A percentile compares a stretch with the other conserved stretches of the same genome.
These are phyloP conservation scores for Fraxinus americana DNA, from an alignment of 257 asterid genomes.

Conservation along the genomic window DNA sequence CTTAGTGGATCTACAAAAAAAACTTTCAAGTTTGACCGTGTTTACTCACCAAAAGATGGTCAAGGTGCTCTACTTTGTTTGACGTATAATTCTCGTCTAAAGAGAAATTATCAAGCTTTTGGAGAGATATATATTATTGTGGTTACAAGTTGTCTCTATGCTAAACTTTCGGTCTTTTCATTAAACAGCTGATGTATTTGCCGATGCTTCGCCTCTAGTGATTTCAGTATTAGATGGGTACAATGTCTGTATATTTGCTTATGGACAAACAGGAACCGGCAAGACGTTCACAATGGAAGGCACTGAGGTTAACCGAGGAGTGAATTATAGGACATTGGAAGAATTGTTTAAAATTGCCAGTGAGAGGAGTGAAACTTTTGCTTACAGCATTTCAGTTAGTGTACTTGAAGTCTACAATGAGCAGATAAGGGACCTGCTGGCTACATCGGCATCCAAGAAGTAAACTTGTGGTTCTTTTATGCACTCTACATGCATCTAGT, in stretches of 20 bases:
- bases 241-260: slow-evolving; percentile 96
- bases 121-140: background rate
- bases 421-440: slow-evolving; percentile 87
- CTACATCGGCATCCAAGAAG: slow-evolving; percentile 81
- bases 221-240: slow-evolving; percentile 94
- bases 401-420: slow-evolving; percentile 99
- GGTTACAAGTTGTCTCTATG: slow-evolving; percentile 1
- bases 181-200: slow-evolving; percentile 77
- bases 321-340: slow-evolving; percentile 88
- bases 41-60: slow-evolving; percentile 86
- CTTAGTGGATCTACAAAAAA: slow-evolving; percentile 59
- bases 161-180: slow-evolving; percentile 12
- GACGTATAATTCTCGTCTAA: background rate
- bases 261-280: slow-evolving; percentile 99
- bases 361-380: slow-evolving; percentile 68
- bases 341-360: slow-evolving; percentile 74
- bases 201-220: slow-evolving; percentile 95
- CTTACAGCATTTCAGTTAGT: slow-evolving; percentile 83
- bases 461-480: slow-evolving; percentile 29
- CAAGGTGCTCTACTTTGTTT: slow-evolving; percentile 56
- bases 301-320: slow-evolving; percentile 77
- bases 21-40: slow-evolving; percentile 82
- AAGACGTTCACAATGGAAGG: slow-evolving; percentile 99
- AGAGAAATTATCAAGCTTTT: background rate
- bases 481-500: background rate